Percentiles rank a stretch among this genome's conserved stretches.
These are phyloP conservation scores for Colletotrichum gloeosporioides DNA, from an alignment of 2,329 filamentous ascomycete genomes.

Conservation along the genomic window DNA sequence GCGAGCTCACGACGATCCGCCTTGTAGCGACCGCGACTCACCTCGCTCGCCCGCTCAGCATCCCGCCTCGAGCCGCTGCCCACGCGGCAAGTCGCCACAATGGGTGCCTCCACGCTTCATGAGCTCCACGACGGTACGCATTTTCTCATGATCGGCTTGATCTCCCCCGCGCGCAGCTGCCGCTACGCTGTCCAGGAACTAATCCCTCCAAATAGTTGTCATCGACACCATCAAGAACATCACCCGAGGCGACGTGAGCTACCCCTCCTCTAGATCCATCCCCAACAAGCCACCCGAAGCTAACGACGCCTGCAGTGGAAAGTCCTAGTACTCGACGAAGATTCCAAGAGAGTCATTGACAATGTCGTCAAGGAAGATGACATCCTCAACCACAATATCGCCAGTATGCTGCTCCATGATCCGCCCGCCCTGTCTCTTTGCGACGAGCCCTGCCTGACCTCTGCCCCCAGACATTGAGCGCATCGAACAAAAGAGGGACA, in stretches of 20 bases:
- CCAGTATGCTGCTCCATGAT: conserved; percentile 69
- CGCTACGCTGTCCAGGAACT: neutral
- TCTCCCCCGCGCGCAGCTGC: neutral
- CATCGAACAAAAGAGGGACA: conserved; percentile 84
- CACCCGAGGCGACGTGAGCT: conserved; percentile 78
- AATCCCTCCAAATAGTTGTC: conserved; percentile 59
- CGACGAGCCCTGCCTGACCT: conserved; percentile 18
- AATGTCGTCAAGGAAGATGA: conserved; percentile 95
- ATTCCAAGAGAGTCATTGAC: conserved; percentile 83
- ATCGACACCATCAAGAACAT: conserved; percentile 77
- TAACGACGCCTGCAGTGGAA: conserved; percentile 75
- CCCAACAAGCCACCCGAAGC: neutral
- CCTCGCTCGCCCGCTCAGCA: neutral
- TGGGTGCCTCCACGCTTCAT: conserved; percentile 80
- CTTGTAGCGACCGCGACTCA: neutral
- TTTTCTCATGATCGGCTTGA: neutral
- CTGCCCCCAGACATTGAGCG: conserved; percentile 79
- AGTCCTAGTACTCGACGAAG: conserved; percentile 87
- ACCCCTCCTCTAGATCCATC: neutral
- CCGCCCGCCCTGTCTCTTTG: neutral
- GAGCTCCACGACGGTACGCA: conserved; percentile 62
- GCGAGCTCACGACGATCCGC: neutral
- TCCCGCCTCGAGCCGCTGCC: neutral
- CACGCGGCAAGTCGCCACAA: conserved; percentile 50
- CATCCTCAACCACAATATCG: conserved; percentile 95